Conservation (phyloP, 2,329 filamentous ascomycete genomes). For the Fusarium sp. region DNA sequence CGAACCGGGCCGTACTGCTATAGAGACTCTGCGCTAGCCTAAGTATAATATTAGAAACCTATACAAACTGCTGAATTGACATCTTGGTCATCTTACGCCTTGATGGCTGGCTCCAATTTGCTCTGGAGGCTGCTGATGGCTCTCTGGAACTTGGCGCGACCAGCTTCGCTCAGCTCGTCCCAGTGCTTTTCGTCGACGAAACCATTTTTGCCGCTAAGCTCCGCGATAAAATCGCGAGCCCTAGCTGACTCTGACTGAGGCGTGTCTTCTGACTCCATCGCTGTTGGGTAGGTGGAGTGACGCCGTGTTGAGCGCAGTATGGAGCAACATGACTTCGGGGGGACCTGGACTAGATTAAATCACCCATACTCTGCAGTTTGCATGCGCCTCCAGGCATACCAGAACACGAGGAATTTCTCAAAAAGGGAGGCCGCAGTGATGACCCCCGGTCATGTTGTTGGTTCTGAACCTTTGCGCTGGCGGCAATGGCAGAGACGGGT, state of each 20-base stretch:
- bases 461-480: background rate
- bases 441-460: background rate
- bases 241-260: too few species aligned
- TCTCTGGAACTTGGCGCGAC: background rate
- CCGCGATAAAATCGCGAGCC: background rate
- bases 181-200: background rate
- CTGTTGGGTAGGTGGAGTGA: background rate
- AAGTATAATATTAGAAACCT: background rate
- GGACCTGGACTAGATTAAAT: background rate
- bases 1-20: conserved; percentile 2
- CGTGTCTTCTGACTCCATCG: background rate
- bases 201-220: background rate
- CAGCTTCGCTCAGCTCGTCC: background rate
- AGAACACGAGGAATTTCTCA: background rate
- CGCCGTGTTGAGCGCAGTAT: background rate
- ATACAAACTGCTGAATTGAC: background rate
- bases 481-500: background rate
- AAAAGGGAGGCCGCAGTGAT: background rate
- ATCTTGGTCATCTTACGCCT: background rate
- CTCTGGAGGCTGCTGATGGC: background rate
- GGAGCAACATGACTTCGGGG: background rate
- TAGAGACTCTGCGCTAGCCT: conserved; percentile 9
- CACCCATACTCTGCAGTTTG: background rate
- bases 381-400: background rate
- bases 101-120: background rate